These are phyloP conservation scores for Colletotrichum sojae DNA, from an alignment of 2,329 filamentous ascomycete genomes.

Conservation along the genomic window DNA sequence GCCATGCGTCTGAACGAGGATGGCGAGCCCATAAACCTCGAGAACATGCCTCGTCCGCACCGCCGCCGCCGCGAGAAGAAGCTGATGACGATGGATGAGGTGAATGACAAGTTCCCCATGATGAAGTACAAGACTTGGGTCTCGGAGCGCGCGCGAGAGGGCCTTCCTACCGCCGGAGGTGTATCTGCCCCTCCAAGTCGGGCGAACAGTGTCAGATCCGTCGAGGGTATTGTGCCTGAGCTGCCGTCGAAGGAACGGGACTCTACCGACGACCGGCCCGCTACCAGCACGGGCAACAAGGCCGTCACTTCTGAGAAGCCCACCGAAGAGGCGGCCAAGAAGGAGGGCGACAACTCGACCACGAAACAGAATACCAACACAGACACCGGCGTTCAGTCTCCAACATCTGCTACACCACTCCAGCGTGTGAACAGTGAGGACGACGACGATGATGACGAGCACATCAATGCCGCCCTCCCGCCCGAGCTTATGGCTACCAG, in stretches of 20 bases:
- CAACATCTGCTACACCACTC: slow-evolving; percentile 46
- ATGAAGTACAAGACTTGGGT: slow-evolving; percentile 98
- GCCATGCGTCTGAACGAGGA: slow-evolving; percentile 83
- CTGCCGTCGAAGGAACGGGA: slow-evolving; percentile 57
- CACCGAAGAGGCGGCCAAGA: slow-evolving; percentile 20
- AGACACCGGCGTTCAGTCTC: slow-evolving; percentile 13
- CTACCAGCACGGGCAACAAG: slow-evolving; percentile 28
- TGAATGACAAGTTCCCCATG: slow-evolving; percentile 96
- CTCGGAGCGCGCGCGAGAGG: slow-evolving; percentile 84
- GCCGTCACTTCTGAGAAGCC: slow-evolving; percentile 29
- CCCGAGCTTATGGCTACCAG: slow-evolving; percentile 85
- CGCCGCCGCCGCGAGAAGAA: slow-evolving; percentile 95
- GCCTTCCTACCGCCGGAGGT: slow-evolving; percentile 86
- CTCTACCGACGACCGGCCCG: slow-evolving; percentile 54
- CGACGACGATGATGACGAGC: slow-evolving; percentile 77
- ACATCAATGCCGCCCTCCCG: slow-evolving; percentile 85
- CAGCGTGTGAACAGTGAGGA: slow-evolving; percentile 64
- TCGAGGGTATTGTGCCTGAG: slow-evolving; percentile 65
- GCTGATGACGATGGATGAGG: slow-evolving; percentile 98
- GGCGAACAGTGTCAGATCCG: slow-evolving; percentile 79
- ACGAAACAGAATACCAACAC: slow-evolving; percentile 4
- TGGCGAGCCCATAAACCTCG: slow-evolving; percentile 89
- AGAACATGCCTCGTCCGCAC: slow-evolving; percentile 87
- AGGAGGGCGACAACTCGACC: slow-evolving; percentile 28
- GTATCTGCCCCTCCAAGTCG: slow-evolving; percentile 82